Conservation (phyloP, 2,329 filamentous ascomycete genomes). For the Cladorrhinum sp. region DNA sequence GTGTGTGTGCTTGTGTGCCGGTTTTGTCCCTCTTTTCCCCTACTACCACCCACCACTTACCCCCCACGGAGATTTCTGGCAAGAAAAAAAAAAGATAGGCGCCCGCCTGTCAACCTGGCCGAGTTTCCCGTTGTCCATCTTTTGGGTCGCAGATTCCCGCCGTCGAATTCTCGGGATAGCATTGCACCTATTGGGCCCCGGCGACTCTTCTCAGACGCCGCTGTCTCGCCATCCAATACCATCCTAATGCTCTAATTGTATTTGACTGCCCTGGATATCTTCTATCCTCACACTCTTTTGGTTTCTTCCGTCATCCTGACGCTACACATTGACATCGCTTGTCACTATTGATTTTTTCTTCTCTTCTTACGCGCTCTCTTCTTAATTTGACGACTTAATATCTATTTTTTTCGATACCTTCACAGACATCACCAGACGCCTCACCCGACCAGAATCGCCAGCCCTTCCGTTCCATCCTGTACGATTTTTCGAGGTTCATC, state of each 20-base stretch:
- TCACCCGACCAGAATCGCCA: neutral
- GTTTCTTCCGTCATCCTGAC: constrained; percentile 6
- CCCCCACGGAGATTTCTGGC: constrained; percentile 8
- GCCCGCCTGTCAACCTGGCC: constrained; percentile 1
- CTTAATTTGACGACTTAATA: constrained; percentile 7
- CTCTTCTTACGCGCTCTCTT: constrained; percentile 22
- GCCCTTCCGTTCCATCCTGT: neutral
- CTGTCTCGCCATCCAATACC: constrained; percentile 15
- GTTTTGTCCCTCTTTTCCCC: constrained; percentile 8
- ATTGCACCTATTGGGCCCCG: constrained; percentile 18
- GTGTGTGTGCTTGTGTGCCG: constrained; percentile 9
- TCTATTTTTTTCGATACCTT: constrained; percentile 11
- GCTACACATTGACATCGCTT: constrained; percentile 23
- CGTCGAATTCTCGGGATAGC: constrained; percentile 14
- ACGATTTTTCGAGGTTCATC: neutral
- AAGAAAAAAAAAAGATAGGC: constrained; percentile 5
- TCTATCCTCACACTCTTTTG: constrained; percentile 14
- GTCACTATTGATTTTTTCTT: constrained; percentile 12
- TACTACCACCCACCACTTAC: constrained; percentile 5
- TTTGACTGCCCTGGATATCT: constrained; percentile 18
- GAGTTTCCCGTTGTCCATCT: constrained; percentile 1
- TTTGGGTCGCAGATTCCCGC: constrained; percentile 15
- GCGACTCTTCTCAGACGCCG: constrained; percentile 19
- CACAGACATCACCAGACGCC: neutral
- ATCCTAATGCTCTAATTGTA: constrained; percentile 21